Evolutionary conservation across 2,329 filamentous ascomycete genomes (phyloP).

Genomic region (Fusarium keratoplasticum): DNA sequence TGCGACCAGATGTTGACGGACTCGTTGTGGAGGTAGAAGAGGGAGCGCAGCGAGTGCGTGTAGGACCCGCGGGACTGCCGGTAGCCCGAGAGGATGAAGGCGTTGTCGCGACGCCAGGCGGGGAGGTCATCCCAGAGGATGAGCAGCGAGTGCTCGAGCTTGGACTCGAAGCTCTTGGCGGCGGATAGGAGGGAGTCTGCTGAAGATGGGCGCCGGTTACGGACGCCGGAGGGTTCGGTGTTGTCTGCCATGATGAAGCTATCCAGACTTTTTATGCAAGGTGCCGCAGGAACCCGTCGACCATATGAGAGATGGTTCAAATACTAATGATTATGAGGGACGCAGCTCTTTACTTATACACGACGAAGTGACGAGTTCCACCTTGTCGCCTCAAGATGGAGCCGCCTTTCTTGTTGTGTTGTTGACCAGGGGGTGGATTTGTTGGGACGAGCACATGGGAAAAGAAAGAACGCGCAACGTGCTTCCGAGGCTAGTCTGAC

Average conservation of each 20-base stretch:
- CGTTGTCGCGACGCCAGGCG: constrained; percentile 70
- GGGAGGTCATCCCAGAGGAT: constrained; percentile 70
- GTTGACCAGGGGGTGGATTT: constrained; percentile 40
- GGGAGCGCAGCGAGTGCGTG: constrained; percentile 56
- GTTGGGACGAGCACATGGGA: constrained; percentile 49
- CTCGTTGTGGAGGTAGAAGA: constrained; percentile 70
- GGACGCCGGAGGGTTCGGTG: constrained; percentile 31
- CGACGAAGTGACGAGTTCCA: constrained; percentile 22
- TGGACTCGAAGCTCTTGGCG: constrained; percentile 50
- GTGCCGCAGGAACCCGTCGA: not conserved
- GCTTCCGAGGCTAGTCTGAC: constrained; percentile 40
- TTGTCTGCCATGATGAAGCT: constrained; percentile 36
- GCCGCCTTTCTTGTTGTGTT: constrained; percentile 27
- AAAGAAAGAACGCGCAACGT: constrained; percentile 19
- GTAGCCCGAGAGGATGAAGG: constrained; percentile 66
- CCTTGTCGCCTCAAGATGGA: constrained; percentile 22
- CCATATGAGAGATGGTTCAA: not conserved
- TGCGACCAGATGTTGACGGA: constrained; percentile 74
- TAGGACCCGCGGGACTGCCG: constrained; percentile 63
- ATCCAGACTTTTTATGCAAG: constrained; percentile 3
- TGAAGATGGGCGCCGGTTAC: constrained; percentile 45
- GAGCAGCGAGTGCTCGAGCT: constrained; percentile 56
- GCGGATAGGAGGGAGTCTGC: constrained; percentile 43
- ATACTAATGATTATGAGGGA: not conserved
- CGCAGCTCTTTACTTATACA: constrained; percentile 11